phyloP scores from a whole-genome alignment of 83 land plant genomes.

The Picea engelmannii region DNA sequence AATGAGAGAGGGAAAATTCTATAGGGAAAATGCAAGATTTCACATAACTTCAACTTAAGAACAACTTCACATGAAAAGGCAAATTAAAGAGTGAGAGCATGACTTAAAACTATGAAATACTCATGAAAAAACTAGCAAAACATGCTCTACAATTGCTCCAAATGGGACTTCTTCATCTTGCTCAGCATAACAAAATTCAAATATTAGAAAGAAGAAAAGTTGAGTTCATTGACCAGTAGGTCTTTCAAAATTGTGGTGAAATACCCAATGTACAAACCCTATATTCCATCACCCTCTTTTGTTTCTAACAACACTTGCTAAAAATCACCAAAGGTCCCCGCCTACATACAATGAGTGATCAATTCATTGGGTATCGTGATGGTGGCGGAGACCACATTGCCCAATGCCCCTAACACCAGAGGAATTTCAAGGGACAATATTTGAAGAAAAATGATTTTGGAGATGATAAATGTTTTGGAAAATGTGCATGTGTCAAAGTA shows the following conservation, averaged over 20 bases:
- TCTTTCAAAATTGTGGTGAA: constrained; percentile 80
- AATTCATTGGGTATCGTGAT: constrained; percentile 91
- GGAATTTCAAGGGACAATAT: constrained; percentile 55
- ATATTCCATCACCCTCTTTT: constrained; percentile 58
- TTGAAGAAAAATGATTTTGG: constrained; percentile 19
- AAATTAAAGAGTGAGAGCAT: too few species aligned
- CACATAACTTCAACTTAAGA: too few species aligned
- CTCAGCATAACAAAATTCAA: constrained; percentile 66
- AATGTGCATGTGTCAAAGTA: constrained; percentile 90
- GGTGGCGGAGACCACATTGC: constrained; percentile 77
- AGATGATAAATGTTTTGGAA: constrained; percentile 58
- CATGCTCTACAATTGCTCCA: constrained; percentile 78
- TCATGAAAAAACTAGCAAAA: not conserved
- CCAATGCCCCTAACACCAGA: constrained; percentile 78
- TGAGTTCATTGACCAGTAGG: constrained; percentile 67
- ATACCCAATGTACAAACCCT: constrained; percentile 83
- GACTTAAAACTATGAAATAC: too few species aligned
- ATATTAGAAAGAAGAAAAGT: constrained; percentile 88
- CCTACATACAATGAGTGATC: constrained; percentile 88
- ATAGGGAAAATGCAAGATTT: too few species aligned
- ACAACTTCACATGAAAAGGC: too few species aligned
- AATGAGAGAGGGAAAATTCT: too few species aligned
- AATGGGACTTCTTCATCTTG: constrained; percentile 20
- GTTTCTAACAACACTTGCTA: constrained; percentile 70
- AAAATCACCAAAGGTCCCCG: constrained; percentile 71